A percentile compares a stretch with the other conserved stretches of the same genome.
phyloP scores from a whole-genome alignment of 164 flowering plant species.

The Kalanchoe fedtschenkoi region DNA sequence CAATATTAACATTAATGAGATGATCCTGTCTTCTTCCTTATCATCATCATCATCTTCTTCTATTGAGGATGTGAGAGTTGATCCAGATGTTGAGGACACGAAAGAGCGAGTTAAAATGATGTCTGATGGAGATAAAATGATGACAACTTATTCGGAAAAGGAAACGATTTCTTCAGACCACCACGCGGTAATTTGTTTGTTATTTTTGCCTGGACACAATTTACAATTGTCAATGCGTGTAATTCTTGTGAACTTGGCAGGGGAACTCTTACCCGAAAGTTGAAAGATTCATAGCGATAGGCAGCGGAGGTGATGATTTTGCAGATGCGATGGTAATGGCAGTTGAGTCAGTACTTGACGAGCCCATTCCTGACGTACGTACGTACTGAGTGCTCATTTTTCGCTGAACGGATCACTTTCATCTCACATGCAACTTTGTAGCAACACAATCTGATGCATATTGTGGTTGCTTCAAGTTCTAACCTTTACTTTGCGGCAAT shows the following conservation, averaged over 20 bases:
- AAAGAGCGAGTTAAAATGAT: too few species aligned
- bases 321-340: not conserved
- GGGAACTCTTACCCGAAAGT: not conserved
- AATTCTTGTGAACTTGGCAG: not conserved
- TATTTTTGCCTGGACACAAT: not conserved
- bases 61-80: not conserved
- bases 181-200: not conserved
- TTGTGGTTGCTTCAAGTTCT: not conserved
- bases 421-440: not conserved
- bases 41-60: not conserved
- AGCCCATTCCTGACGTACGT: slow-evolving; percentile 2
- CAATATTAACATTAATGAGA: not conserved
- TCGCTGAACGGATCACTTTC: not conserved
- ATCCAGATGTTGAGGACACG: not conserved
- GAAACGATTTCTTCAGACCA: not conserved
- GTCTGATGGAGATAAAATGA: too few species aligned
- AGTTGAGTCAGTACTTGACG: not conserved
- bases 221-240: not conserved
- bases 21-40: too few species aligned
- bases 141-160: not conserved
- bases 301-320: slow-evolving; percentile 3
- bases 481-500: not conserved
- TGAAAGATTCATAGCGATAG: slow-evolving; percentile 1
- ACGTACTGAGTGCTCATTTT: not conserved
- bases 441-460: not conserved